These are phyloP conservation scores for Halophytophthora polymorphica DNA, from an alignment of 352 stramenopile genomes.

Conservation along the genomic window DNA sequence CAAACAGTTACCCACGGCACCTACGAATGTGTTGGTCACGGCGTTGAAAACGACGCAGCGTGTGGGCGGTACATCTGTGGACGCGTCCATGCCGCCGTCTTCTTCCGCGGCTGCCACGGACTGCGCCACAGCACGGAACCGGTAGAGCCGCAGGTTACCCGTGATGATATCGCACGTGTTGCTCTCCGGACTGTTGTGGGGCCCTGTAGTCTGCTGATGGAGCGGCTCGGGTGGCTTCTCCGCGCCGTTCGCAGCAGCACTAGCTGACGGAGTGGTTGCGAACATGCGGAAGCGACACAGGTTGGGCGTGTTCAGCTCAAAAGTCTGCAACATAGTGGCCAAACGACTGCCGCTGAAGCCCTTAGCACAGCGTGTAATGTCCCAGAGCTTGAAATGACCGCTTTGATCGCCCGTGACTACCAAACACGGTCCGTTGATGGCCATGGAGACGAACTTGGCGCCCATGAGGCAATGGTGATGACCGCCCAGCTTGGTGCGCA, in stretches of 20 bases:
- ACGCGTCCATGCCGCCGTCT: constrained; percentile 20
- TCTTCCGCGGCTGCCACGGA: constrained; percentile 10
- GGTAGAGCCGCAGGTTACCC: constrained; percentile 50
- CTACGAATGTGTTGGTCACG: constrained; percentile 60
- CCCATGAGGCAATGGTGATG: constrained; percentile 71
- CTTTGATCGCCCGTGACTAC: constrained; percentile 68
- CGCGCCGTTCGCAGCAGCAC: background rate
- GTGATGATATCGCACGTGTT: constrained; percentile 46
- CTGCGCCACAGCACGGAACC: constrained; percentile 44
- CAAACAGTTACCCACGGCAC: constrained; percentile 50
- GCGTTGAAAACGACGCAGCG: constrained; percentile 53
- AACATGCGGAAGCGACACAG: constrained; percentile 49
- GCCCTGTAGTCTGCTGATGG: constrained; percentile 5
- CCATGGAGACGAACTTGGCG: constrained; percentile 54
- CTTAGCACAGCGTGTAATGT: constrained; percentile 54
- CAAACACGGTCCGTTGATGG: constrained; percentile 17
- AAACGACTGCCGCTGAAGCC: constrained; percentile 35
- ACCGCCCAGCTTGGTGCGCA: constrained; percentile 55
- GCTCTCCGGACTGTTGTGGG: constrained; percentile 11
- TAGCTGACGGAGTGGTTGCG: constrained; percentile 15
- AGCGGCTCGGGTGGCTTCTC: constrained; percentile 16
- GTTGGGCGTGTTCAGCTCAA: constrained; percentile 44
- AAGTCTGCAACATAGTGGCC: constrained; percentile 36
- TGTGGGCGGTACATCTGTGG: constrained; percentile 20
- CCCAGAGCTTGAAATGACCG: constrained; percentile 80